A percentile compares a stretch with the other conserved stretches of the same genome.
phyloP scores from a whole-genome alignment of 1,284 basidiomycete species.

The Caloboletus firmus region DNA sequence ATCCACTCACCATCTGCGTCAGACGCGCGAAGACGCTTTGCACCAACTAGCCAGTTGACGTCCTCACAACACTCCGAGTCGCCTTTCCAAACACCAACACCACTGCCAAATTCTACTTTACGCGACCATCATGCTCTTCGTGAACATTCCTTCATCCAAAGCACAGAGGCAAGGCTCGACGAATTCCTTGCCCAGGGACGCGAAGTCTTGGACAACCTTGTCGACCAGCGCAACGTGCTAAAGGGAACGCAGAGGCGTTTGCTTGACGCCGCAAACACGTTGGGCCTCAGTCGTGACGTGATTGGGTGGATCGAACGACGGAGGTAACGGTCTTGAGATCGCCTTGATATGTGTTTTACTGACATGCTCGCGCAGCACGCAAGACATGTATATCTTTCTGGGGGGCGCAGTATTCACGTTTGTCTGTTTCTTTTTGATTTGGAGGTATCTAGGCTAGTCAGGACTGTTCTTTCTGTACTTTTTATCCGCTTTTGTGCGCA shows the following conservation, averaged over 20 bases:
- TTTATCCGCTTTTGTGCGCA: background rate
- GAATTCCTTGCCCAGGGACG: slow-evolving; percentile 89
- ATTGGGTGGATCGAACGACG: slow-evolving; percentile 94
- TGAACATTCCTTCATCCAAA: slow-evolving; percentile 85
- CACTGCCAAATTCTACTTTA: slow-evolving; percentile 52
- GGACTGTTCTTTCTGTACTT: slow-evolving; percentile 7
- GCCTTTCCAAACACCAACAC: slow-evolving; percentile 64
- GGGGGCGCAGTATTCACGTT: slow-evolving; percentile 84
- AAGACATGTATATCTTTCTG: slow-evolving; percentile 91
- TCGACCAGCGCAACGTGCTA: slow-evolving; percentile 87
- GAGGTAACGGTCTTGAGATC: slow-evolving; percentile 50
- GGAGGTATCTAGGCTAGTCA: slow-evolving; percentile 79
- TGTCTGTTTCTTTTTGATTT: slow-evolving; percentile 87
- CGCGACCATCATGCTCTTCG: slow-evolving; percentile 78
- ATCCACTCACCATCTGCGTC: slow-evolving; percentile 47
- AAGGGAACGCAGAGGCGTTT: slow-evolving; percentile 87
- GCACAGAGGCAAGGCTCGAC: slow-evolving; percentile 78
- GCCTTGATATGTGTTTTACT: slow-evolving; percentile 4
- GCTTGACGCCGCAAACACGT: slow-evolving; percentile 86
- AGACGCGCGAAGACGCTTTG: slow-evolving; percentile 60
- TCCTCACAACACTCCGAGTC: slow-evolving; percentile 62
- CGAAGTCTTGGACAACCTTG: slow-evolving; percentile 85
- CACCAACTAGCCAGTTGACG: slow-evolving; percentile 39
- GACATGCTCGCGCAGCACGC: slow-evolving; percentile 56
- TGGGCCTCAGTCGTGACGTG: slow-evolving; percentile 88